Percentiles rank a stretch among this genome's conserved stretches.
These are phyloP conservation scores for Fusarium hainanense DNA, from an alignment of 2,329 filamentous ascomycete species.

Conservation along the genomic window DNA sequence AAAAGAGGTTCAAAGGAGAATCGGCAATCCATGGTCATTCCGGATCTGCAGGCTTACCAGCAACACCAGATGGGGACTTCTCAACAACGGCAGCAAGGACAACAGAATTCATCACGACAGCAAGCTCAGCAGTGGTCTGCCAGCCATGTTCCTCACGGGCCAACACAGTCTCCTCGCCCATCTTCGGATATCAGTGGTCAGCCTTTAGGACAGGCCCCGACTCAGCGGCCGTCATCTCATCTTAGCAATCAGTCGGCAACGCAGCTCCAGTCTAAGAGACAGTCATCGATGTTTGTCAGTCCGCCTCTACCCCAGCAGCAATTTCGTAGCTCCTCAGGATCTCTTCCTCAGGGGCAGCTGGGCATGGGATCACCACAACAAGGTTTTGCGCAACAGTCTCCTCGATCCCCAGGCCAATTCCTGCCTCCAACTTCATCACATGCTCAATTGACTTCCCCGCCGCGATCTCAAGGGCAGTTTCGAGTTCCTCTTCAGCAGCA, in stretches of 20 bases:
- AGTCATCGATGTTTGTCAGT: constrained; percentile 33
- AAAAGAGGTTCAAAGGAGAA: constrained; percentile 48
- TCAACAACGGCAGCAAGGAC: constrained; percentile 25
- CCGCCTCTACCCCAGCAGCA: constrained; percentile 33
- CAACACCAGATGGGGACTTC: constrained; percentile 35
- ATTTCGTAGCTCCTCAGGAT: constrained; percentile 16
- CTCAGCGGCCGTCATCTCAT: constrained; percentile 28
- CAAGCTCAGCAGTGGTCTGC: constrained; percentile 21
- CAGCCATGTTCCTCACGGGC: constrained; percentile 12
- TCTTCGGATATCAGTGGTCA: constrained; percentile 26
- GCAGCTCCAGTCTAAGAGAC: constrained; percentile 32
- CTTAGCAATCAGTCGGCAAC: constrained; percentile 24
- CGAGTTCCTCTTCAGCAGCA: constrained; percentile 6
- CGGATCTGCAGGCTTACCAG: constrained; percentile 31
- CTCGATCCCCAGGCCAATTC: constrained; percentile 9
- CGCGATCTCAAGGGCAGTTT: constrained; percentile 17
- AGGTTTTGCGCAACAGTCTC: constrained; percentile 18
- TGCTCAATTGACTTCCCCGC: not conserved
- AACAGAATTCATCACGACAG: not conserved
- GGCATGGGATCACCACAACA: constrained; percentile 21
- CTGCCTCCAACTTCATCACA: constrained; percentile 5
- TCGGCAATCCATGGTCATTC: constrained; percentile 36
- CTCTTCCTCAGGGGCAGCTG: constrained; percentile 8
- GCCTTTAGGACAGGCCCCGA: constrained; percentile 25
- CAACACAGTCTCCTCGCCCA: constrained; percentile 20